Percentiles rank a stretch among this genome's conserved stretches.
phyloP scores from a whole-genome alignment of 1,139 yeast species.

The Geotrichum candidum region DNA sequence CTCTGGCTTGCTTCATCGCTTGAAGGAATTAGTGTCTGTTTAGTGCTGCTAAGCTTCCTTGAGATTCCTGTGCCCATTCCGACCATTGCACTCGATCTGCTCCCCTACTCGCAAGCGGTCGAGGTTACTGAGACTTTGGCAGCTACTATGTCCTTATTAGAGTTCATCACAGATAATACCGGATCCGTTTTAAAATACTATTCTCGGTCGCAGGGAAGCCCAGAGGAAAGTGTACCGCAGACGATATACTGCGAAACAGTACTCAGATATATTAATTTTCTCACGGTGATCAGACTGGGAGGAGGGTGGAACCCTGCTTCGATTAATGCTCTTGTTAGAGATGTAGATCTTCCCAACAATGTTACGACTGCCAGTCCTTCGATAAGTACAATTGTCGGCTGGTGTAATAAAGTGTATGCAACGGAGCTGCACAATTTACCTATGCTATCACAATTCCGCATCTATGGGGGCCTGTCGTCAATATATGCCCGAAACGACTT shows the following conservation, averaged over 20 bases:
- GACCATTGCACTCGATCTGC: constrained; percentile 33
- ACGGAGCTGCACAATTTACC: constrained; percentile 43
- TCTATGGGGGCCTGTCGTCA: constrained; percentile 60
- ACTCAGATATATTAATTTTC: constrained; percentile 55
- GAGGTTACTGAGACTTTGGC: constrained; percentile 22
- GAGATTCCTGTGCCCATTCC: constrained; percentile 60
- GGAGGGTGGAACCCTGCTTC: constrained; percentile 44
- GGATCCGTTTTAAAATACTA: constrained; percentile 53
- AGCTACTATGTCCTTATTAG: constrained; percentile 36
- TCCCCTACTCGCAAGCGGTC: constrained; percentile 22
- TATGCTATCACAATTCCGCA: constrained; percentile 33
- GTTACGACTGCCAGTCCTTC: constrained; percentile 27
- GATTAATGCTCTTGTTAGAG: constrained; percentile 40
- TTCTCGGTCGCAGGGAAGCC: constrained; percentile 51
- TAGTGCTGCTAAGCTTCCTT: constrained; percentile 57
- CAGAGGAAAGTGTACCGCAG: constrained; percentile 78
- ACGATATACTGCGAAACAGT: constrained; percentile 70
- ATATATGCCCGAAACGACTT: constrained; percentile 58
- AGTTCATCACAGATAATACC: constrained; percentile 47
- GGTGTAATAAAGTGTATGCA: constrained; percentile 41
- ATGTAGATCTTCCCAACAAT: constrained; percentile 40
- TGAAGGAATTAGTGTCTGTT: constrained; percentile 69
- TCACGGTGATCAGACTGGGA: constrained; percentile 51
- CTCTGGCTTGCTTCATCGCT: constrained; percentile 85
- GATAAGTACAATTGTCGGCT: constrained; percentile 29